Evolutionary conservation across 257 asterid genomes (phyloP), one percentile per base, ranked within the genome.

Genomic region (Plantago ovata): DNA sequence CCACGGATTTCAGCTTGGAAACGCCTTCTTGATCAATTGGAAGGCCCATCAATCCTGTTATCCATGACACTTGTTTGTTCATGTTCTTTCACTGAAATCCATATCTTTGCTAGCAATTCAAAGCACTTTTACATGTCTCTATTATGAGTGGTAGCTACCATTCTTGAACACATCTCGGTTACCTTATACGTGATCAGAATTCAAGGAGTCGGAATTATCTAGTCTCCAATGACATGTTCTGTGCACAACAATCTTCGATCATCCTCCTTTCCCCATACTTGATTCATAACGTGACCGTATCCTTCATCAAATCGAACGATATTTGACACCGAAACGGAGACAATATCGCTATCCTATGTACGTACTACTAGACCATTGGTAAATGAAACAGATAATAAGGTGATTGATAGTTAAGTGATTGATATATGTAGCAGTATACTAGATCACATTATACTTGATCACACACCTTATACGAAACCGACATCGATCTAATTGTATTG

Each of bases 201-300:
- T 28, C 89, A 47, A 0, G 98, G 98, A 0, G 98, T 91, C 3
- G 98, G 87, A 21, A 91, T 82, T 61, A 96, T 70, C 71, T 87
- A 92, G 6, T 87, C 79, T 14, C 96, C 98, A 48, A 56, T 3
- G 94, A 71, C 55, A 60, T 76, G 20, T 91, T 87, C 23, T 75
- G 81, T 0, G 83, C 98, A 52, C 98, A 87, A 96, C 98, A 91
- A 39, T 78, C 92, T 69, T 91, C 96, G 61, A 87, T 91, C 95
- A 85, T 81, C 66, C 73, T 81, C 50, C 98, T 66, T 4, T 79
- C 85, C 3, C 94, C 94, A 19, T 81, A 84, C 10, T 89, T 79
- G 36, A 79, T 79, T 32, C 94, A 87, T 38, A 84, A 63, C 22
- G 87, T 70, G 40, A 84, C 86, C 32, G 89, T 87, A 65, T 84